These are phyloP conservation scores for Vararia minispora DNA, from an alignment of 768 basidiomycete genomes.

Conservation along the genomic window DNA sequence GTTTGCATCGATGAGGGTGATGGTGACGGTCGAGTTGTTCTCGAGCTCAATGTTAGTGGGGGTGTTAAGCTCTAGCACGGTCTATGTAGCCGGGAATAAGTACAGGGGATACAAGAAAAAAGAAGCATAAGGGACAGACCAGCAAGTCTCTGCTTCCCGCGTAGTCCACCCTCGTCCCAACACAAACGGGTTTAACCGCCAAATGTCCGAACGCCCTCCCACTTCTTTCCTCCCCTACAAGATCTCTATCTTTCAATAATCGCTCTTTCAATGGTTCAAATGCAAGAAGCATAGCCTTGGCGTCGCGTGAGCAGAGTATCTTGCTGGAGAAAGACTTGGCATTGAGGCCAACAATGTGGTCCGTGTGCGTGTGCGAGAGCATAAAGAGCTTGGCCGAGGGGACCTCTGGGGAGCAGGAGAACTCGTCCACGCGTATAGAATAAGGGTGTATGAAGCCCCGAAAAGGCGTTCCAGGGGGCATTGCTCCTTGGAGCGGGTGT, in stretches of 20 bases:
- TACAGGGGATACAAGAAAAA: not conserved
- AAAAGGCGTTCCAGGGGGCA: conserved; percentile 73
- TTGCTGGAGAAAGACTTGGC: conserved; percentile 62
- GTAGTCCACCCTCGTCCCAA: conserved; percentile 34
- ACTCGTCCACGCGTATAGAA: conserved; percentile 77
- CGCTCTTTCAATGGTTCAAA: conserved; percentile 66
- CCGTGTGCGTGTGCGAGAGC: conserved; percentile 85
- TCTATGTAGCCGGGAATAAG: conserved; percentile 25
- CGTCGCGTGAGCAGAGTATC: conserved; percentile 71
- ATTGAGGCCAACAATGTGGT: conserved; percentile 72
- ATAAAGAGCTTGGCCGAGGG: conserved; percentile 45
- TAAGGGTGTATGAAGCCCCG: conserved; percentile 72
- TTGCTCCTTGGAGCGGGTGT: conserved; percentile 17
- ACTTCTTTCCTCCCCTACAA: conserved; percentile 31
- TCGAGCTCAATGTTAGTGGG: conserved; percentile 54
- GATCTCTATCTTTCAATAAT: conserved; percentile 39
- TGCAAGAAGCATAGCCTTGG: conserved; percentile 76
- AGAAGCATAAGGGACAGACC: conserved; percentile 27
- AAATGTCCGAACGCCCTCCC: conserved; percentile 58
- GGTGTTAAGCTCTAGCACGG: conserved; percentile 44
- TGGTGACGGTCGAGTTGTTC: conserved; percentile 43
- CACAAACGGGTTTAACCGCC: conserved; percentile 38
- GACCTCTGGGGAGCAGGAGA: conserved; percentile 32
- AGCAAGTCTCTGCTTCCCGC: conserved; percentile 55
- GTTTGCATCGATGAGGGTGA: conserved; percentile 84